Percentiles rank a stretch among this genome's conserved stretches.
phyloP scores from a whole-genome alignment of 2,329 filamentous ascomycete species.

The Hypoxylon sp. region DNA sequence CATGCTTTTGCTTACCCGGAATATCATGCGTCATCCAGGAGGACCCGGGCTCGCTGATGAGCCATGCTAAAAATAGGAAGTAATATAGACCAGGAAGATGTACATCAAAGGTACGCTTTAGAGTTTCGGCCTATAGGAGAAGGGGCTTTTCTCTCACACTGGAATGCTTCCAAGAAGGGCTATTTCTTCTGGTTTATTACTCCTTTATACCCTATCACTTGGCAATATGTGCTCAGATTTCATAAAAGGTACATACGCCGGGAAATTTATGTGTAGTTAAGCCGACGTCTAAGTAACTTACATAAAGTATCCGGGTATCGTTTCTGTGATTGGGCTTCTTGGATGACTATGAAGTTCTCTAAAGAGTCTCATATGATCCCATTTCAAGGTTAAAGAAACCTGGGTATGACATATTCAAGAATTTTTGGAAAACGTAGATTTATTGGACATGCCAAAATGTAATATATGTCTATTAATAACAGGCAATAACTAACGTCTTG shows the following conservation, averaged over 20 bases:
- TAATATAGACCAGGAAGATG: background rate
- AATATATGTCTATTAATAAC: background rate
- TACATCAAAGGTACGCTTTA: background rate
- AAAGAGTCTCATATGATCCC: no score
- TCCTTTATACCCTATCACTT: background rate
- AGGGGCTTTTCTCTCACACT: background rate
- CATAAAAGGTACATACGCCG: no score
- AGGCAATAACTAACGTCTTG: background rate
- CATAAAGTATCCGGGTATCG: no score
- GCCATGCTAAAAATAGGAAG: background rate
- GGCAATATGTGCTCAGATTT: background rate
- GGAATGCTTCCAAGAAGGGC: no score
- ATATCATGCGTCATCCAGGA: background rate
- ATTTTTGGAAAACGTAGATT: no score
- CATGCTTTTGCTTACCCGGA: background rate
- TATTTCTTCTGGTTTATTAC: no score
- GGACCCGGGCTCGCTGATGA: background rate
- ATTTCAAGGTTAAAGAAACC: no score
- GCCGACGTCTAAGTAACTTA: no score
- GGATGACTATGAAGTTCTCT: no score
- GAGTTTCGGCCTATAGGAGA: background rate
- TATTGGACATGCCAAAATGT: background rate
- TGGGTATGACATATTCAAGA: no score
- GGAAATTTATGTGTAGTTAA: no score
- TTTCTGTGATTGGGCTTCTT: no score